Percentiles rank a stretch among this genome's conserved stretches.
Conservation (phyloP, 805 yeast genomes). For the Komagataella ulmi region DNA sequence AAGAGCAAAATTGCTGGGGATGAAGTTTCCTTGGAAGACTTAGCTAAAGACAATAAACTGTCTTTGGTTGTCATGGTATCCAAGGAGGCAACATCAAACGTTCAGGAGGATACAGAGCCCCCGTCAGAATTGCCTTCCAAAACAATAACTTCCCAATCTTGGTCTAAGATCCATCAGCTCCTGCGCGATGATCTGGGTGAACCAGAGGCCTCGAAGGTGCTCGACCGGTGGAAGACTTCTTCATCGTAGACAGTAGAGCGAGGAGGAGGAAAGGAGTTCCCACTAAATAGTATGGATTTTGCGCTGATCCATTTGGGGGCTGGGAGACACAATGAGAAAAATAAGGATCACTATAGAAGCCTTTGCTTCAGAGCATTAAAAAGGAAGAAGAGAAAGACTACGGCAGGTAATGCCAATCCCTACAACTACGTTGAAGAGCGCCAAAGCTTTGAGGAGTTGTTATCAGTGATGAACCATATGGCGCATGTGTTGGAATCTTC, state of each 20-base stretch:
- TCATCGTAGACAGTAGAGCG: not conserved
- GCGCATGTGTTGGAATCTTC: conserved; percentile 17
- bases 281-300: not conserved
- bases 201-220: not conserved
- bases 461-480: not conserved
- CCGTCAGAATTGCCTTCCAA: not conserved
- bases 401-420: not conserved
- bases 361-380: conserved; percentile 15
- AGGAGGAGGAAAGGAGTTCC: not conserved
- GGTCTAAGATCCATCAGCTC: not conserved
- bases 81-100: not conserved
- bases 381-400: not conserved
- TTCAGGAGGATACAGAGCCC: not conserved
- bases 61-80: not conserved
- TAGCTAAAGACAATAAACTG: conserved; percentile 5
- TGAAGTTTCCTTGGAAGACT: conserved; percentile 16
- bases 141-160: not conserved
- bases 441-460: not conserved
- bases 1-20: conserved; percentile 40
- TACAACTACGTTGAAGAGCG: not conserved
- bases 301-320: conserved; percentile 37
- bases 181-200: not conserved
- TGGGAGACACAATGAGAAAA: conserved; percentile 24
- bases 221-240: not conserved
- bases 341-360: conserved; percentile 12